Percentiles rank a stretch among this genome's conserved stretches.
phyloP scores from a whole-genome alignment of 345 rosid genomes.

The Xanthoceras sorbifolium region DNA sequence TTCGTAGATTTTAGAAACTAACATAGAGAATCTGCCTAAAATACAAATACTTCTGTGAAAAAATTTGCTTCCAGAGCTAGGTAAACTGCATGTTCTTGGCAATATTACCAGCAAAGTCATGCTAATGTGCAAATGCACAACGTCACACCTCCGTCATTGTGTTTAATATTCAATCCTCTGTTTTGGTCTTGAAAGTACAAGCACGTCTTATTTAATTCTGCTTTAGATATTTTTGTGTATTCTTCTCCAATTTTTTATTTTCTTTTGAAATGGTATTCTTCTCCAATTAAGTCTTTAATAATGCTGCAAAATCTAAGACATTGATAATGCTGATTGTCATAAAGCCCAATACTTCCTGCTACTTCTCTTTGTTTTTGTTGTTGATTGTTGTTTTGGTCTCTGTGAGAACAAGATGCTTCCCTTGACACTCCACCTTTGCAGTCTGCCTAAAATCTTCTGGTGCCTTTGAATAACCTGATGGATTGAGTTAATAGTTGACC shows the following conservation, averaged over 20 bases:
- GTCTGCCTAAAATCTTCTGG: neutral
- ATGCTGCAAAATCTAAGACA: neutral
- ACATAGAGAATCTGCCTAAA: neutral
- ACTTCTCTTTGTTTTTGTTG: neutral
- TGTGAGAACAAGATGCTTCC: neutral
- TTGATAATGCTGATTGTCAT: neutral
- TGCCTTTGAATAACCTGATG: neutral
- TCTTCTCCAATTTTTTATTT: conserved; percentile 8
- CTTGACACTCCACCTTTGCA: neutral
- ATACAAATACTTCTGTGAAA: neutral
- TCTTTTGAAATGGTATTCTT: no score
- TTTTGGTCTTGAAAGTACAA: neutral
- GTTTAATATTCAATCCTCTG: neutral
- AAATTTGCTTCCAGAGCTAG: no score
- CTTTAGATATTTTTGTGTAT: neutral
- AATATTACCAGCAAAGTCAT: neutral
- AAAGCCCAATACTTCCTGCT: neutral
- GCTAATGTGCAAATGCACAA: conserved; percentile 2
- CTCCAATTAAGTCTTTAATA: neutral
- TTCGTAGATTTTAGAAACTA: neutral
- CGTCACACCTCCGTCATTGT: neutral
- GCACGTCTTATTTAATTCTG: neutral
- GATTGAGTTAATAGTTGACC: neutral
- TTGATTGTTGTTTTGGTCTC: neutral
- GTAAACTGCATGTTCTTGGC: no score